Base-by-base conservation (phyloP, 257 asterid genomes). In the Rubia yunnanensis region DNA sequence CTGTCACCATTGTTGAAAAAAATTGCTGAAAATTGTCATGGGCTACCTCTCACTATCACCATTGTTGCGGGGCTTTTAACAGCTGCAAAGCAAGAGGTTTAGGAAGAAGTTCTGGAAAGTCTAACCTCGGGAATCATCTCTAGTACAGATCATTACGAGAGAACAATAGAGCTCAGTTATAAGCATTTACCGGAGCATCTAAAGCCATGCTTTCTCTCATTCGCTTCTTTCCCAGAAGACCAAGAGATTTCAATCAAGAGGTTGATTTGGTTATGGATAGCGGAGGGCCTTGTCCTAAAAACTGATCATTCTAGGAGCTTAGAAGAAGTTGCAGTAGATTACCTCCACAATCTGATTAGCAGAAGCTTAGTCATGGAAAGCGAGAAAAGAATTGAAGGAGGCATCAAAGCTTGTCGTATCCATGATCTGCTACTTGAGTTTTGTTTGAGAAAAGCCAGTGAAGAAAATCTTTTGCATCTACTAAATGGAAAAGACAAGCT, bases 301-400 rank as follows among this genome's bases (percentile, higher is more conserved):
- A 9, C 63, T 23, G 9, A 2, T n/a, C n/a, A n/a, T 26, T 10
- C 10, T 1, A 32, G 6, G 7, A 66, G 63, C 70, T 35, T 34
- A 9, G 70, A 66, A 44, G 61, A 66, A 27, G 32, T 66, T 58
- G 70, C 70, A 15, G 56, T 17, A 31, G 63, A 34, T 26, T 66
- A 50, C 9, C 14, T 66, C 22, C n/a, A 2, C 22, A 55, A 20
- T 65, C 8, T 66, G 35, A 35, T 50, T 32, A 30, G 20, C 62
- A 50, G 50, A 10, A 44, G 50, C 50, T 44, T 44, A 44, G 50
- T 44, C 50, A 44, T 44, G 50, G 1, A 44, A 3, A 4, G 7
- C 20, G 1, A 22, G 5, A 66, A 46, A 52, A 32, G 62, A 22
- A 50, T 15, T 60, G 35, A 11, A 20, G 61, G 59, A 23, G 60